Evolutionary conservation across 75 land plant genomes (phyloP), one percentile per base, ranked within the genome.

Genomic region (Pseudotsuga menziesii): DNA sequence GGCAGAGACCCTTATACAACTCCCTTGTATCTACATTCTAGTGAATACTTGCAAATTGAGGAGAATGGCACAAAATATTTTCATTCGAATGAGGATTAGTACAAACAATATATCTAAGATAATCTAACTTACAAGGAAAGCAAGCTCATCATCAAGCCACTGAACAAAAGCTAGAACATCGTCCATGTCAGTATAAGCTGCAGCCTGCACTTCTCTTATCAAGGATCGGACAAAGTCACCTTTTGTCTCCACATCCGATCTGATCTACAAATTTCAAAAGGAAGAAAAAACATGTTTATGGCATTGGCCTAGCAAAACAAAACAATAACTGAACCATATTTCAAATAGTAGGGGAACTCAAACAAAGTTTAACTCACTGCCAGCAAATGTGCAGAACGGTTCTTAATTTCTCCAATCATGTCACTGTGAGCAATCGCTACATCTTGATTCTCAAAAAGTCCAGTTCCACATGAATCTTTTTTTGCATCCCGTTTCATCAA

Each of bases 351-450:
- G 56, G 9, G 48, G 20, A 27, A 52, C n/a, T 62, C 11, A 20
- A 57, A 56, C 5, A 78, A 29, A 52, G 20, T 69, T 76, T 52
- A 35, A 80, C 91, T 90, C 82, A 96, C 98, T 17, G 99, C 98
- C 57, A 89, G 60, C 52, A 94, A 83, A 82, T 95, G 87, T 35
- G 89, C 75, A 3, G 99, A 96, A 2, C 98, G 90, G 57, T 94
- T 94, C 78, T 90, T 93, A 62, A 96, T 94, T 79, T 96, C 99
- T 61, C 99, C 99, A 56, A 96, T 94, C 93, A 96, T 89, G 75
- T 90, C 86, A 67, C 78, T 85, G 17, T 75, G 82, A 13, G 89
- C 77, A 25, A 79, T 82, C 19, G 82, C 77, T 0, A 69, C 80
- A 32, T 67, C 64, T 17, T 73, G 80, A 44, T 48, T 36, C 35